A percentile compares a stretch with the other conserved stretches of the same genome.
Evolutionary conservation across 148 eudicot genomes (phyloP).

Genomic region (Dianthus caryophyllus): DNA sequence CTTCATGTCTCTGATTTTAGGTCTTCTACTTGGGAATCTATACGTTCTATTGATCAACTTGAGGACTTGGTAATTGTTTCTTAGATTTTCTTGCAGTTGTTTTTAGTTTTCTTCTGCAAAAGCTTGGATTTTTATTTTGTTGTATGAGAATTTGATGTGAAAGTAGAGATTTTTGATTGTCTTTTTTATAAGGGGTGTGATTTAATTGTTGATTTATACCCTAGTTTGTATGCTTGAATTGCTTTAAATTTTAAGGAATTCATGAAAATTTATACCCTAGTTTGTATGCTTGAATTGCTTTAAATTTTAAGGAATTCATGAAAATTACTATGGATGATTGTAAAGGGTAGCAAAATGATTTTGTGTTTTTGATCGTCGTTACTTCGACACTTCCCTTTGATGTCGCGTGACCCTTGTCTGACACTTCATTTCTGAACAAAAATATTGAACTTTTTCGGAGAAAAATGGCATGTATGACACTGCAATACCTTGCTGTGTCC

Average conservation of each 20-base stretch:
- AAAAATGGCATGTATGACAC: no score
- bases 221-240: neutral
- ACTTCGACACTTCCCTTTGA: no score
- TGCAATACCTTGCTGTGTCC: neutral
- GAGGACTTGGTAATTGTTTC: slow-evolving; percentile 59
- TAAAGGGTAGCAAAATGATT: neutral
- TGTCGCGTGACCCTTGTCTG: no score
- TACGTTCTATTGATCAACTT: slow-evolving; percentile 45
- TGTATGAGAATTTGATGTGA: neutral
- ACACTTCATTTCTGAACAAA: no score
- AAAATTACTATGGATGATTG: neutral
- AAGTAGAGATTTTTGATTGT: neutral
- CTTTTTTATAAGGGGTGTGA: neutral
- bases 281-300: neutral
- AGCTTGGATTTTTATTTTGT: neutral
- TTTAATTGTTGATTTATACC: neutral
- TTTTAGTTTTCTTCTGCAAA: neutral
- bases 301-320: neutral
- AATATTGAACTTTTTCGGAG: no score
- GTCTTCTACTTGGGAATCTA: slow-evolving; percentile 47
- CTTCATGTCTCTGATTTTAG: slow-evolving; percentile 61
- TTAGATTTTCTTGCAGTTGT: neutral
- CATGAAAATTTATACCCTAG: neutral
- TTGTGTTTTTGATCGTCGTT: neutral
- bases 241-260: neutral